Evolutionary conservation across 2,329 filamentous ascomycete species (phyloP), one percentile per base, ranked within the genome.

Genomic region (Scorias spongiosa): DNA sequence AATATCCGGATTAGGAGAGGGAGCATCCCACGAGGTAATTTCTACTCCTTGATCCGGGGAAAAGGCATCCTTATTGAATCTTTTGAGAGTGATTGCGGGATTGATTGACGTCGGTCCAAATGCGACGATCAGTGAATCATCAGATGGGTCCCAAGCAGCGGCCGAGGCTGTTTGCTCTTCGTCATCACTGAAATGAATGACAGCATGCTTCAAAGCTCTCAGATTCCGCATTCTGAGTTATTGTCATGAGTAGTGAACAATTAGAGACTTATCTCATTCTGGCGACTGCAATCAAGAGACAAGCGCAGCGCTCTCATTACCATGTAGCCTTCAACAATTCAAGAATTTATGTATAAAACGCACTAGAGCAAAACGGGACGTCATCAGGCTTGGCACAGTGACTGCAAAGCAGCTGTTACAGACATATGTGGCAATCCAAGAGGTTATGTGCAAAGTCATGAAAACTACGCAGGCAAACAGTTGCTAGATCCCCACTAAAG

Each of bases 1-100:
- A 51, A 93, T 66, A 55, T 87, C 79, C 47, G 86, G 84, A 47
- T 78, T 76, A 43, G 86, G 84, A 57, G 80, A 86, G 44, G 80
- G 81, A 14, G 85, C 84, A 66, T 94, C 84, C 91, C 91, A 98
- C 34, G 82, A 84, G 45, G 87, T 81, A 54, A 96, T 78, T 41
- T 61, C 63, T 17, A 61, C 51, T 29, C 68, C 62, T 34, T 67
- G 62, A 40, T 66, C 64, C 34, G 62, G 62, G 40, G 59, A 57
- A 43, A 55, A 54, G 40, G 61, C 62, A 48, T 66, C 58, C 43
- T 64, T 62, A 34, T 66, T 59, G 32, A 71, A 57, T 49, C 76
- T 68, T 54, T 72, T 75, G 47, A 96, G 71, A 62, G 89, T 81
- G 54, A 98, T 83, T 42, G 78, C 69, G 45, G 80, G 70, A 59